phyloP scores from a whole-genome alignment of 2,329 filamentous ascomycete genomes.

The Cladosporium sp. region DNA sequence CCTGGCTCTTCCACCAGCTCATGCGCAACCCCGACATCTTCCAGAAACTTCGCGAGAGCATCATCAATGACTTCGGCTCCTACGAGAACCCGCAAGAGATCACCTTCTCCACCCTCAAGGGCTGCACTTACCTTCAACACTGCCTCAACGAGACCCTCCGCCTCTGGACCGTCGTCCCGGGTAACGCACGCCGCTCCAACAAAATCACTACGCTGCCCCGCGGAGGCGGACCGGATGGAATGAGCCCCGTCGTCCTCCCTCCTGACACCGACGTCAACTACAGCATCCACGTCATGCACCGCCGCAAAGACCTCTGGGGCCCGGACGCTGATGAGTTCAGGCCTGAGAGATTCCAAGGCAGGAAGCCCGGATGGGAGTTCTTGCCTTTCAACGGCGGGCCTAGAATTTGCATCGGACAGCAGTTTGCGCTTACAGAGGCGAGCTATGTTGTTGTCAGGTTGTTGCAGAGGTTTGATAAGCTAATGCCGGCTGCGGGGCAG shows the following conservation, averaged over 20 bases:
- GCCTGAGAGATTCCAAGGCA: slow-evolving; percentile 32
- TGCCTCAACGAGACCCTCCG: slow-evolving; percentile 57
- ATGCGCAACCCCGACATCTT: slow-evolving; percentile 49
- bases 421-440: slow-evolving; percentile 57
- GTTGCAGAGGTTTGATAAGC: slow-evolving; percentile 29
- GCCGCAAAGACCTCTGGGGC: slow-evolving; percentile 35
- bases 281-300: slow-evolving; percentile 34
- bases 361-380: slow-evolving; percentile 31
- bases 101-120: slow-evolving; percentile 59
- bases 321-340: slow-evolving; percentile 36
- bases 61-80: slow-evolving; percentile 45
- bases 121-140: slow-evolving; percentile 59
- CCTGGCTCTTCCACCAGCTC: slow-evolving; percentile 52
- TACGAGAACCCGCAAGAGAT: slow-evolving; percentile 42
- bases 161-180: slow-evolving; percentile 74
- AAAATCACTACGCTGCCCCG: slow-evolving; percentile 69
- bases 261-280: slow-evolving; percentile 29
- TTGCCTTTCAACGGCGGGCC: slow-evolving; percentile 34
- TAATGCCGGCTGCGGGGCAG: slow-evolving; percentile 22
- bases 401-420: slow-evolving; percentile 76
- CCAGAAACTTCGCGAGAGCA: slow-evolving; percentile 45
- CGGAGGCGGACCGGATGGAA: slow-evolving; percentile 51
- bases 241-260: slow-evolving; percentile 49
- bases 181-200: slow-evolving; percentile 69
- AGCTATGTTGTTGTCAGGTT: slow-evolving; percentile 28